Conservation (phyloP, 148 eudicot species). For the Cornus controversa region DNA sequence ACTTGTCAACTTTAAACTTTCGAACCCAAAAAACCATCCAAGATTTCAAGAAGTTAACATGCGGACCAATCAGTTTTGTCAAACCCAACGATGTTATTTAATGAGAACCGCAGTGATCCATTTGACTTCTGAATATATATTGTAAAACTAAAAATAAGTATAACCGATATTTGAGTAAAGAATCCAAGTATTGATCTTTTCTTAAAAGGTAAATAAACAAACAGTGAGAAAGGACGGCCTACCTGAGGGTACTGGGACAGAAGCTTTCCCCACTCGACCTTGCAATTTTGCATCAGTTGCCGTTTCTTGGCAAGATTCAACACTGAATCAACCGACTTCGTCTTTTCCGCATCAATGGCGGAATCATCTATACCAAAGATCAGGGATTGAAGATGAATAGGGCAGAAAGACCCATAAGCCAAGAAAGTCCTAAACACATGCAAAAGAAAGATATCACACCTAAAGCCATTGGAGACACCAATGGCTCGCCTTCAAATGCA, state of each 20-base stretch:
- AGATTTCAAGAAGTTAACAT: neutral
- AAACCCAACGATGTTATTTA: neutral
- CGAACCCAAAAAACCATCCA: neutral
- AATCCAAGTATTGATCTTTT: no score
- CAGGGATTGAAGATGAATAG: neutral
- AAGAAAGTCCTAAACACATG: constrained; percentile 7
- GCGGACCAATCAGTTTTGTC: neutral
- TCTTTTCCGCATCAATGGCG: constrained; percentile 37
- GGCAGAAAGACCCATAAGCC: neutral
- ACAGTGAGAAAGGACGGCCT: neutral
- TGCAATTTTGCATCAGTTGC: constrained; percentile 28
- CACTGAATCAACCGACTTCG: constrained; percentile 21
- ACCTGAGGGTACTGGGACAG: constrained; percentile 77
- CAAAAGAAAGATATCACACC: constrained; percentile 18
- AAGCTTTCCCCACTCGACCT: constrained; percentile 65
- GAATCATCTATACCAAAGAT: constrained; percentile 24
- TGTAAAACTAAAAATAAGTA: neutral
- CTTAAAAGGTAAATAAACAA: neutral
- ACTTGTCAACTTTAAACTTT: neutral
- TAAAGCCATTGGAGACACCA: constrained; percentile 16
- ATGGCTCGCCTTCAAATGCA: constrained; percentile 30
- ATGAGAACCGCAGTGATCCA: neutral
- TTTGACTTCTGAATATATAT: neutral
- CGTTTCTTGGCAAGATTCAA: constrained; percentile 50
- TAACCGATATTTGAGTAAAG: no score